A percentile compares a stretch with the other conserved stretches of the same genome.
phyloP scores from a whole-genome alignment of 73 alveolate species.

The Urostyla sp. region DNA sequence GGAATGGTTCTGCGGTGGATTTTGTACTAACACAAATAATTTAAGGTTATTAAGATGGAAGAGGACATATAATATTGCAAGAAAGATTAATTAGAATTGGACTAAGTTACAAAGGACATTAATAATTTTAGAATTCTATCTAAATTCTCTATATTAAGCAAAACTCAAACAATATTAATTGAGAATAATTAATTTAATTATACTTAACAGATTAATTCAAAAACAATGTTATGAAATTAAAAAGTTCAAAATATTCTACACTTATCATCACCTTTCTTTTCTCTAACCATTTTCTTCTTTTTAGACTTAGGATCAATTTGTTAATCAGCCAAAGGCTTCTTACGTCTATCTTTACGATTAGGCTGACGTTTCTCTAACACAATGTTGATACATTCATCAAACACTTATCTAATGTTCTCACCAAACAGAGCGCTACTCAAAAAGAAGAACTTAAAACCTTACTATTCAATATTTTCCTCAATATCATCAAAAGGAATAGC shows the following conservation, averaged over 20 bases:
- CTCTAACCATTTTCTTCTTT: conserved; percentile 5
- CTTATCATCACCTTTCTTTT: conserved; percentile 26
- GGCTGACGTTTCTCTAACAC: not conserved
- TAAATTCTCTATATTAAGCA: conserved; percentile 30
- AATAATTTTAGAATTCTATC: conserved; percentile 8
- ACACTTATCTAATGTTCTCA: conserved; percentile 32
- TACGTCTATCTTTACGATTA: conserved; percentile 2
- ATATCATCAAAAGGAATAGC: conserved; percentile 11
- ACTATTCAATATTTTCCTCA: no score
- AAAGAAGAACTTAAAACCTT: conserved; percentile 6
- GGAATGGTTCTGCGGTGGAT: conserved; percentile 45
- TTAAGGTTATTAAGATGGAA: not conserved
- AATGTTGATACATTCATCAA: conserved; percentile 32
- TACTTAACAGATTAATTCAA: not conserved
- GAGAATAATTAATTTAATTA: not conserved
- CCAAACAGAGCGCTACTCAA: conserved; percentile 46
- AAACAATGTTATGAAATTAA: not conserved
- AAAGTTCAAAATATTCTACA: conserved; percentile 6
- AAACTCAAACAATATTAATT: conserved; percentile 5
- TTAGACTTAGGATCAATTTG: not conserved
- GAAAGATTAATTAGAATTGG: conserved; percentile 20
- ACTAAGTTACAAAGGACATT: conserved; percentile 16
- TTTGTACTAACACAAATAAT: not conserved
- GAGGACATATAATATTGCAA: conserved; percentile 3
- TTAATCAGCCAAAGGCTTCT: conserved; percentile 1